A percentile compares a stretch with the other conserved stretches of the same genome.
Evolutionary conservation across 371 early-diverging fungal species (phyloP).

Genomic region (Rhizopus sp.): DNA sequence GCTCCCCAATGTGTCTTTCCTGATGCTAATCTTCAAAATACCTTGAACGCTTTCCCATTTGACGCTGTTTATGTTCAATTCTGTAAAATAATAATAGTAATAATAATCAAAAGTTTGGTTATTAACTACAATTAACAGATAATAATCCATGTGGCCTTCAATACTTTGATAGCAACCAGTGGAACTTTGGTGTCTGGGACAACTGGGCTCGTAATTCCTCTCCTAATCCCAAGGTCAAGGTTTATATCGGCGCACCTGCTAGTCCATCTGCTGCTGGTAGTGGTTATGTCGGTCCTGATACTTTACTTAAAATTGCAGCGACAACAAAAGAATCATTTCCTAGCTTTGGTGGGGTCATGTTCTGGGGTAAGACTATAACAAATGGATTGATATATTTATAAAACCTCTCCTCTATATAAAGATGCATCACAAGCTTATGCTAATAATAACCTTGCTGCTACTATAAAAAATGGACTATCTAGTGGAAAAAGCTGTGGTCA

Average conservation of each 20-base stretch:
- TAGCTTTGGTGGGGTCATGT: conserved; percentile 69
- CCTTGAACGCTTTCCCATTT: conserved; percentile 57
- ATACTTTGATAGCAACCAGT: conserved; percentile 44
- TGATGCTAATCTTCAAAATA: conserved; percentile 57
- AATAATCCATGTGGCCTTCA: conserved; percentile 75
- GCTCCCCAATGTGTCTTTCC: conserved; percentile 81
- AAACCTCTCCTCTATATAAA: conserved; percentile 4
- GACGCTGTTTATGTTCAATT: conserved; percentile 77
- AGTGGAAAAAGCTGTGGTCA: conserved; percentile 27
- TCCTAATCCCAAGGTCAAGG: conserved; percentile 59
- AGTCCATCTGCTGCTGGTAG: conserved; percentile 57
- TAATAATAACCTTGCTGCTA: conserved; percentile 32
- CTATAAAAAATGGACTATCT: conserved; percentile 26
- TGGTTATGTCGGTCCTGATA: conserved; percentile 49
- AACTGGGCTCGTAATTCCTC: conserved; percentile 62
- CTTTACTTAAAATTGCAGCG: conserved; percentile 26
- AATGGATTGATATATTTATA: not conserved
- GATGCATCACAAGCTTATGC: conserved; percentile 51
- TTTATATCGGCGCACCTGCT: conserved; percentile 66
- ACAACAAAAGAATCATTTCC: conserved; percentile 35
- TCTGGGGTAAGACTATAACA: conserved; percentile 50
- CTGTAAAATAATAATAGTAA: conserved; percentile 34
- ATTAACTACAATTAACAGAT: conserved; percentile 28
- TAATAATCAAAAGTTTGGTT: not conserved
- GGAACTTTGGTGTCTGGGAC: conserved; percentile 65